Evolutionary conservation across 2,329 filamentous ascomycete genomes (phyloP).

Genomic region (Talaromyces sp.): DNA sequence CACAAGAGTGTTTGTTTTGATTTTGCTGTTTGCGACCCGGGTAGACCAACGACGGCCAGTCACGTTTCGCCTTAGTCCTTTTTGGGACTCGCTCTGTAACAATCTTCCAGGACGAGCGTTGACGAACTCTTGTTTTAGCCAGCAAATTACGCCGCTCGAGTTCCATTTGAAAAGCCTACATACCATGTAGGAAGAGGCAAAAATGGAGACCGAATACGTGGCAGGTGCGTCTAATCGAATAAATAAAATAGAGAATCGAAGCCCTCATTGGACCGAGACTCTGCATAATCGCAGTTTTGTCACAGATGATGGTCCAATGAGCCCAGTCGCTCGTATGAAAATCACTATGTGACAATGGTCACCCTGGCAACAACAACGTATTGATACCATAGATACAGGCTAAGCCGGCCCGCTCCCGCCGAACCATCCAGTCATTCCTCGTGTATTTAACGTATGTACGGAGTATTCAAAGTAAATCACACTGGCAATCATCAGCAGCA

Average conservation of each 20-base stretch:
- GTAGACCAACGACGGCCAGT: constrained; percentile 2
- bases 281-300: neutral
- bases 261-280: neutral
- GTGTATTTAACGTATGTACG: neutral
- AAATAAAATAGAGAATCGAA: neutral
- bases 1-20: constrained; percentile 32
- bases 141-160: neutral
- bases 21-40: constrained; percentile 25
- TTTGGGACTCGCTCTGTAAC: neutral
- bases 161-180: no score
- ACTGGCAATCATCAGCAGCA: neutral
- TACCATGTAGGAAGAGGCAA: neutral
- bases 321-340: neutral
- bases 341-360: neutral
- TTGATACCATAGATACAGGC: neutral
- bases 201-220: neutral
- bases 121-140: neutral
- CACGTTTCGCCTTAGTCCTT: neutral
- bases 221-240: neutral
- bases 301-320: neutral
- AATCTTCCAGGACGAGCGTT: neutral
- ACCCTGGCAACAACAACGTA: neutral
- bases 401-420: constrained; percentile 10
- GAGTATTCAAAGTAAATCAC: neutral
- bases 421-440: neutral